phyloP scores from a whole-genome alignment of 495 filamentous ascomycete genomes.

The Penicillium bovifimosum region DNA sequence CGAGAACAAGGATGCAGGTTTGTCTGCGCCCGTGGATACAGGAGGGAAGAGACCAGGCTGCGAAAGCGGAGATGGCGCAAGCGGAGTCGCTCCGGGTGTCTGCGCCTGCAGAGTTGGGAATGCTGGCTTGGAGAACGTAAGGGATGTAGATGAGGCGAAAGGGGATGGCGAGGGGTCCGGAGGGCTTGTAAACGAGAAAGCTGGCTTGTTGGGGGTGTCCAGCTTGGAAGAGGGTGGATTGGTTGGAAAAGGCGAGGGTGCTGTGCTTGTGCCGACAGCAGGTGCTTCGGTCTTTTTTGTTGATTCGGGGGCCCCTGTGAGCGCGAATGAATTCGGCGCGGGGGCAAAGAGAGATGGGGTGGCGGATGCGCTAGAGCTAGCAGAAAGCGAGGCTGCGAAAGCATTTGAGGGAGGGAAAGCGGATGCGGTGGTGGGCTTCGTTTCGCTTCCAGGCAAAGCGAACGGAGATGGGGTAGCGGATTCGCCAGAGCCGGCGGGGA shows the following conservation, averaged over 20 bases:
- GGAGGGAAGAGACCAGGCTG: not conserved
- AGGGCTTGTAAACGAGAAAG: not conserved
- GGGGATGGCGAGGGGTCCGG: not conserved
- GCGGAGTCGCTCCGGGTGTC: not conserved
- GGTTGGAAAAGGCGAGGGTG: not conserved
- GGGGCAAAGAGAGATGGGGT: not conserved
- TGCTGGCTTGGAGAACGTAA: not conserved
- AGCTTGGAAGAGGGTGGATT: not conserved
- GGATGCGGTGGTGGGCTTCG: not conserved
- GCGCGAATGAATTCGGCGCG: not conserved
- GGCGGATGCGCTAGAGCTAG: not conserved
- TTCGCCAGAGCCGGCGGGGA: no score
- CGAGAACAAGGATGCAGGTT: not conserved
- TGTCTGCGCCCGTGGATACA: not conserved
- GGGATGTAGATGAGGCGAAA: not conserved
- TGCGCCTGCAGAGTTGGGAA: not conserved
- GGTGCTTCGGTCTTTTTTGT: constrained; percentile 1
- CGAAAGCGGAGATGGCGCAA: not conserved
- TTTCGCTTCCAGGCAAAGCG: not conserved
- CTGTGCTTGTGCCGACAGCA: not conserved
- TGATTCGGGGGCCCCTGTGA: not conserved
- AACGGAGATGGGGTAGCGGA: not conserved
- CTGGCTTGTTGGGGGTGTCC: not conserved
- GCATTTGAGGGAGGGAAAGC: constrained; percentile 12
- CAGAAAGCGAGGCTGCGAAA: constrained; percentile 7